A percentile compares a stretch with the other conserved stretches of the same genome.
Conservation (phyloP, 176 grass and related monocot species). For the Canna indica region DNA sequence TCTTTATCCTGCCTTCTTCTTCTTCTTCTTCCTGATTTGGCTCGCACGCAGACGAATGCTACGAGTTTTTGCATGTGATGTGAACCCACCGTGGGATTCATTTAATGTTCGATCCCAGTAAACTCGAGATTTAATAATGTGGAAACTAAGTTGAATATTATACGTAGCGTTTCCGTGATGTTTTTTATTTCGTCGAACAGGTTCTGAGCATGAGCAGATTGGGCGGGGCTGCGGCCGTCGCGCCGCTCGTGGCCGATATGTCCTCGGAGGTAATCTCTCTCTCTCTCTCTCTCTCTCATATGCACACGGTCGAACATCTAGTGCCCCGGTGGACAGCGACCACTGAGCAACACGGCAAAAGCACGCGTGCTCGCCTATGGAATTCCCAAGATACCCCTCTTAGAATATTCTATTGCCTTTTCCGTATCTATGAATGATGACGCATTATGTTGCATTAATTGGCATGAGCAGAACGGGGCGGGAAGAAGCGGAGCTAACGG, state of each 20-base stretch:
- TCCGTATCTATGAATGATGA: too few relatives aligned
- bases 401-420: neutral
- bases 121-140: too few relatives aligned
- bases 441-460: too few relatives aligned
- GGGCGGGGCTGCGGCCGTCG: slow-evolving; percentile 67
- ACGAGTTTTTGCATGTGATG: too few relatives aligned
- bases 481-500: neutral
- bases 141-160: too few relatives aligned
- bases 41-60: too few relatives aligned
- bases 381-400: slow-evolving; percentile 7
- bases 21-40: too few relatives aligned
- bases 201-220: slow-evolving; percentile 94
- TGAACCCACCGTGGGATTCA: too few relatives aligned
- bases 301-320: neutral
- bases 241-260: slow-evolving; percentile 54
- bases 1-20: neutral
- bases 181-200: slow-evolving; percentile 28
- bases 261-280: slow-evolving; percentile 46
- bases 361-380: slow-evolving; percentile 30
- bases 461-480: neutral
- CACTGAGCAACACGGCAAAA: slow-evolving; percentile 5
- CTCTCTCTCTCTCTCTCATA: neutral
- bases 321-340: neutral
- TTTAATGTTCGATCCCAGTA: too few relatives aligned
- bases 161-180: neutral